Base-by-base conservation (phyloP, 306 rosid species). In the Prunus davidiana region DNA sequence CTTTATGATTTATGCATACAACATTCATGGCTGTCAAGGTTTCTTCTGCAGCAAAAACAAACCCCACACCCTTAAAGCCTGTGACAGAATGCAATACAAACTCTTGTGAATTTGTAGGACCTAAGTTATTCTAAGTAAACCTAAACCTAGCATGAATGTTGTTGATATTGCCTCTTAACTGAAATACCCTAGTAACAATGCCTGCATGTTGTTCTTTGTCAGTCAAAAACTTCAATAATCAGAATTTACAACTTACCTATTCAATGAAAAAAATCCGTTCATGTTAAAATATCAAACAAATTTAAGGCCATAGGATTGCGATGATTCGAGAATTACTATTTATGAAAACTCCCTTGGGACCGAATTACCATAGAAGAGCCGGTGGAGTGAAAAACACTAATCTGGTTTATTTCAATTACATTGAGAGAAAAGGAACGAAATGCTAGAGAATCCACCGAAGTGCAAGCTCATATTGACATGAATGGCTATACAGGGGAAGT, bases 401-500 rank as follows among this genome's bases (percentile, higher is more conserved):
- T 65, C 55, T 15, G 19, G 56, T 54, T 38, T 12, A 46, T n/a
- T 10, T 16, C 50, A 27, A 64, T 70, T 70, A 64, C 78, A 65
- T 63, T 64, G 18, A 69, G 30, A 68, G 68, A 69, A 69, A 64
- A 46, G 78, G 50, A 49, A 56, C 32, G 64, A 32, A 73, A 51
- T 13, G 69, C 58, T 61, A 27, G 69, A 78, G 16, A 69, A 80
- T 51, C 78, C 63, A 79, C 47, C 34, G 0, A 69, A n/a, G 28
- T 22, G 51, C 32, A 43, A 71, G 54, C 65, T 64, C 73, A 28
- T 74, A 69, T 69, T 51, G 68, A 81, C 76, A 61, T 65, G 43
- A 69, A 76, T 65, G 28, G 78, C 60, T 46, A 52, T 79, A 85
- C 87, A 86, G 74, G 27, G 45, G 56, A 56, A 38, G 16, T 24